Evolutionary conservation across 495 filamentous ascomycete species (phyloP).

Genomic region (Aspergillus conjunctus): DNA sequence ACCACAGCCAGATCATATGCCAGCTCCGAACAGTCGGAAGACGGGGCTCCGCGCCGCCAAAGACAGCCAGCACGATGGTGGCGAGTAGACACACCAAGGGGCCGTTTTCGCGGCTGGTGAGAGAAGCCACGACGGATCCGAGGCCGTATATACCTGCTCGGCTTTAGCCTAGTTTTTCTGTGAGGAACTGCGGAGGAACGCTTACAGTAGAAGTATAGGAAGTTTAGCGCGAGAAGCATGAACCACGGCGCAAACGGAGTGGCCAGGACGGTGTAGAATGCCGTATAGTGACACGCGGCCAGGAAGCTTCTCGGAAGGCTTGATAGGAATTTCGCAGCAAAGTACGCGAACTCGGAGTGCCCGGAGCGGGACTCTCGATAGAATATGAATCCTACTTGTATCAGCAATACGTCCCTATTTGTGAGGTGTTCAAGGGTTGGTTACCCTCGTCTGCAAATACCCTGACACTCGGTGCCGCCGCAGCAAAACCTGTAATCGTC

Average conservation of each 20-base stretch:
- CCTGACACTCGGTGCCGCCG: slow-evolving; percentile 55
- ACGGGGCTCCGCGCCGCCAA: background rate
- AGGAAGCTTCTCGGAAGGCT: slow-evolving; percentile 51
- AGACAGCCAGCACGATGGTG: background rate
- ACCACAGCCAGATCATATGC: no score
- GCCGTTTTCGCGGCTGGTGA: background rate
- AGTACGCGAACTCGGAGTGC: slow-evolving; percentile 57
- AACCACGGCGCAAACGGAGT: background rate
- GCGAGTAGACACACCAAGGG: background rate
- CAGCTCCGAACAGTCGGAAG: background rate
- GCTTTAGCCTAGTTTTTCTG: background rate
- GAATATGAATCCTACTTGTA: slow-evolving; percentile 8
- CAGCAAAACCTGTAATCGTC: slow-evolving; percentile 32
- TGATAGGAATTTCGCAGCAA: slow-evolving; percentile 55
- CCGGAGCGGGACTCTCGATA: slow-evolving; percentile 51
- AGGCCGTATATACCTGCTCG: slow-evolving; percentile 5
- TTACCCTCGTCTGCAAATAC: slow-evolving; percentile 61
- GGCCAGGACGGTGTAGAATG: background rate
- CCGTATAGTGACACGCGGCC: slow-evolving; percentile 1
- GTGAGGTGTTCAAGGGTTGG: slow-evolving; percentile 19
- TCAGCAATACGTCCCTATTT: background rate
- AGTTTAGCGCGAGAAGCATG: background rate
- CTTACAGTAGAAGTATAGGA: slow-evolving; percentile 9
- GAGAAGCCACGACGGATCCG: background rate
- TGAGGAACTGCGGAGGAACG: background rate